A percentile compares a stretch with the other conserved stretches of the same genome.
These are phyloP conservation scores for Conticribra guillardii DNA, from an alignment of 108 stramenopile species.

Conservation along the genomic window DNA sequence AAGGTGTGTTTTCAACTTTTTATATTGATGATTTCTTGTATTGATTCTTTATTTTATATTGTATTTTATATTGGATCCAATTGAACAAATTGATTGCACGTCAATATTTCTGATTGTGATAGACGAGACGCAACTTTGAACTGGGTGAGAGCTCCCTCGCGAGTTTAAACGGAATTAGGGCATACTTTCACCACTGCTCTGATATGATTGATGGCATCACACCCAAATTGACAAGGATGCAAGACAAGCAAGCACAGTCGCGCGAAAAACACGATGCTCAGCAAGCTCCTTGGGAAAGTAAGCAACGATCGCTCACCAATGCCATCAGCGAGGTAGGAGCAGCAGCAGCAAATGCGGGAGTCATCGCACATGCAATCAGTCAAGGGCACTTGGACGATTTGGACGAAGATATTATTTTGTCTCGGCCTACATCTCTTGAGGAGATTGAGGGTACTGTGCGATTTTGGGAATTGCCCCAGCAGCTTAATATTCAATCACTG, in stretches of 20 bases:
- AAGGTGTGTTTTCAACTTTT: constrained; percentile 39
- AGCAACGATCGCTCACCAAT: constrained; percentile 61
- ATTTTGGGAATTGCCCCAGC: constrained; percentile 74
- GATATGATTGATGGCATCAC: constrained; percentile 66
- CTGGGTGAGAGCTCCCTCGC: constrained; percentile 81
- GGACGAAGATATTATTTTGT: constrained; percentile 24
- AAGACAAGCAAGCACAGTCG: constrained; percentile 64
- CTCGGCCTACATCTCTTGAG: constrained; percentile 60
- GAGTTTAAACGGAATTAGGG: constrained; percentile 71
- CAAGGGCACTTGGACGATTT: constrained; percentile 67
- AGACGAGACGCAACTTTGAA: constrained; percentile 87
- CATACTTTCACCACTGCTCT: constrained; percentile 78
- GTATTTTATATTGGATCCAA: background rate
- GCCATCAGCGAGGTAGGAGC: constrained; percentile 62
- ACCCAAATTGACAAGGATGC: constrained; percentile 65
- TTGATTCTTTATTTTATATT: too few species aligned
- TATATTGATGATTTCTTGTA: background rate
- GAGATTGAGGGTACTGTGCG: constrained; percentile 75
- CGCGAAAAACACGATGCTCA: constrained; percentile 60
- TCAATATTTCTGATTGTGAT: background rate
- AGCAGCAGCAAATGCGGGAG: constrained; percentile 53
- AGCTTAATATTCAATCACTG: constrained; percentile 66
- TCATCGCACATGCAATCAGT: constrained; percentile 63
- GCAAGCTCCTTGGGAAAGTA: constrained; percentile 68
- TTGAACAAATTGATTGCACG: background rate